Conservation (phyloP, 148 eudicot genomes). For the Fagopyrum homotropicum region DNA sequence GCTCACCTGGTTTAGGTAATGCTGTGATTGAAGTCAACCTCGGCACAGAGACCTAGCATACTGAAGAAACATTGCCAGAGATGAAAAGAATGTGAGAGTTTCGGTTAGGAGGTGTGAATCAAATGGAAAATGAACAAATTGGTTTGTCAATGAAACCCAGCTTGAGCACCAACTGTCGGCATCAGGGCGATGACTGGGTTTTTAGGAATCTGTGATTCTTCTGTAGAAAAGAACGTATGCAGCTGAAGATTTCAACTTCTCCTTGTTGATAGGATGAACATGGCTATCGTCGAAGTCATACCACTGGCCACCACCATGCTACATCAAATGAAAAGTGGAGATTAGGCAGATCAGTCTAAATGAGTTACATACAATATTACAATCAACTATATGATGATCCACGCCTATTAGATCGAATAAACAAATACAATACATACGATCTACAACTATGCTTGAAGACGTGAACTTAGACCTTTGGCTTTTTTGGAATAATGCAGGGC, state of each 20-base stretch:
- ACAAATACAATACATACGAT: not conserved
- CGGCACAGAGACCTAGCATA: not conserved
- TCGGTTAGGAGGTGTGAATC: not conserved
- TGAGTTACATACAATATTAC: not conserved
- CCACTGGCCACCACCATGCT: conserved; percentile 86
- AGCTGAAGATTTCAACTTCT: conserved; percentile 79
- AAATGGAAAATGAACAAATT: not conserved
- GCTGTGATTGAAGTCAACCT: conserved; percentile 7
- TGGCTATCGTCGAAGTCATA: conserved; percentile 80
- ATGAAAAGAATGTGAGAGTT: not conserved
- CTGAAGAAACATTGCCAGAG: not conserved
- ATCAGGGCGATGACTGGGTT: not conserved
- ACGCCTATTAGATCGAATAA: not conserved
- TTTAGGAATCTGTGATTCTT: conserved; percentile 53
- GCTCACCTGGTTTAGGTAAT: conserved; percentile 13
- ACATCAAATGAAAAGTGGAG: conserved; percentile 15
- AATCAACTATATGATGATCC: not conserved
- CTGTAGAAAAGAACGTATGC: conserved; percentile 87
- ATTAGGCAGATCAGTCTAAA: not conserved
- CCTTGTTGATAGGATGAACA: conserved; percentile 62
- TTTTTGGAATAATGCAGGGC: not conserved
- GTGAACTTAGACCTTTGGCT: not conserved
- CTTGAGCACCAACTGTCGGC: not conserved
- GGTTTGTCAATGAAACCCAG: conserved; percentile 10
- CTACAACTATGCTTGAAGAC: not conserved